Percentiles rank a stretch among this genome's conserved stretches.
These are phyloP conservation scores for Sungouiella blattae DNA, from an alignment of 805 yeast genomes.

Conservation along the genomic window DNA sequence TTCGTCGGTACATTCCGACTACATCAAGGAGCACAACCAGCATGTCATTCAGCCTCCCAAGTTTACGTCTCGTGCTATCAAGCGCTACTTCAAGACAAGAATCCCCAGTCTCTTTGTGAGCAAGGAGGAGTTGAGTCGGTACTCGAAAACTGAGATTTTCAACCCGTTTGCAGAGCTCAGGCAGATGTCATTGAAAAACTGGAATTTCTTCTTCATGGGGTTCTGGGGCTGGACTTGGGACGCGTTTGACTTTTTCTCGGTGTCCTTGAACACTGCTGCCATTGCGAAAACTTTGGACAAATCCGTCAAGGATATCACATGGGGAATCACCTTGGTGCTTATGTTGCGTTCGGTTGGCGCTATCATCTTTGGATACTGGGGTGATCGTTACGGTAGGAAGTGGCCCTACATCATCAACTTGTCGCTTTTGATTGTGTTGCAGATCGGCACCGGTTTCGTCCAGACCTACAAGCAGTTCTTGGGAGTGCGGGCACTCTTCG, in stretches of 20 bases:
- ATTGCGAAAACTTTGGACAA: constrained; percentile 46
- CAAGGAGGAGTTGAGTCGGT: constrained; percentile 34
- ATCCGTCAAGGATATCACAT: constrained; percentile 50
- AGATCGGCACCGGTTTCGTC: constrained; percentile 63
- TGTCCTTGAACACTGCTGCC: constrained; percentile 46
- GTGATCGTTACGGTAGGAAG: constrained; percentile 61
- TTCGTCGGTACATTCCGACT: constrained; percentile 13
- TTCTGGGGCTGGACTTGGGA: constrained; percentile 64
- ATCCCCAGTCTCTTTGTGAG: constrained; percentile 48
- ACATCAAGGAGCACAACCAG: constrained; percentile 12
- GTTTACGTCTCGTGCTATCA: constrained; percentile 27
- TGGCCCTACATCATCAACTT: constrained; percentile 52
- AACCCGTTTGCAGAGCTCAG: constrained; percentile 49
- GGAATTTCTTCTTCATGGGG: constrained; percentile 54
- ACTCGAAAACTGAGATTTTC: constrained; percentile 37
- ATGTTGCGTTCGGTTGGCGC: constrained; percentile 71
- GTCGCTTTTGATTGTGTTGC: constrained; percentile 45
- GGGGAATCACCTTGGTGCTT: constrained; percentile 69
- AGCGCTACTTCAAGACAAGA: constrained; percentile 41
- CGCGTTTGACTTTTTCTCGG: constrained; percentile 61
- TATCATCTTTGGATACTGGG: constrained; percentile 53
- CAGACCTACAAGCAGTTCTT: constrained; percentile 53
- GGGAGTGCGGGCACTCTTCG: constrained; percentile 62
- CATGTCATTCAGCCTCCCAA: constrained; percentile 25
- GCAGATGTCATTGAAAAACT: constrained; percentile 26